Percentiles rank a stretch among this genome's conserved stretches.
phyloP scores from a whole-genome alignment of 768 basidiomycete species.

The Cantharellus anzutake region DNA sequence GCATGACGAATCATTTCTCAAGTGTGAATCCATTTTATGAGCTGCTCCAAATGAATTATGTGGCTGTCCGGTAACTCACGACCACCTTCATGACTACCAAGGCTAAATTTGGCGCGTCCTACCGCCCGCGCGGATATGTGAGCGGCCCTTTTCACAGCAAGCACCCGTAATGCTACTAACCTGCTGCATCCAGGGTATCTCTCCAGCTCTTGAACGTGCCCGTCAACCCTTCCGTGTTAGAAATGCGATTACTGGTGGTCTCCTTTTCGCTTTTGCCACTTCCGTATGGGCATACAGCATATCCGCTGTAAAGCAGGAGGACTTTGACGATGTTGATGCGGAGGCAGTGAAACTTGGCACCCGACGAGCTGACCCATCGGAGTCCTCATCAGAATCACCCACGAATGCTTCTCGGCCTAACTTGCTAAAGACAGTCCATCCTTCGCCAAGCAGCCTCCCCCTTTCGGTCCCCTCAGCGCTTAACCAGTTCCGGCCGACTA shows the following conservation, averaged over 20 bases:
- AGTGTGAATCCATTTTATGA: too few relatives aligned
- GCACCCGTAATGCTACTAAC: neutral
- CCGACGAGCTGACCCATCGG: neutral
- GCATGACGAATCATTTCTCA: too few relatives aligned
- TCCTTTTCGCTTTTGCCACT: conserved; percentile 51
- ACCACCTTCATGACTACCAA: too few relatives aligned
- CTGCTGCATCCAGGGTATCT: conserved; percentile 48
- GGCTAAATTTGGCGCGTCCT: neutral
- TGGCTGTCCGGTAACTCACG: too few relatives aligned
- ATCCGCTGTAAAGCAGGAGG: conserved; percentile 82
- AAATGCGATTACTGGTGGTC: conserved; percentile 62
- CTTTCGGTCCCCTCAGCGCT: too few relatives aligned
- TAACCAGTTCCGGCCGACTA: neutral
- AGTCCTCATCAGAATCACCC: neutral
- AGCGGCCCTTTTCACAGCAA: neutral
- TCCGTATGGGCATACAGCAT: conserved; percentile 89
- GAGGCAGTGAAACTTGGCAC: conserved; percentile 28
- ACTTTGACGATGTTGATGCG: conserved; percentile 73
- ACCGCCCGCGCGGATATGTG: neutral
- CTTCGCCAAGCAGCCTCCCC: neutral
- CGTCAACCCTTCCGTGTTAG: conserved; percentile 62
- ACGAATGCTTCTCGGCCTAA: conserved; percentile 7
- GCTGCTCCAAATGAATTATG: too few relatives aligned
- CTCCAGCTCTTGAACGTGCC: conserved; percentile 71
- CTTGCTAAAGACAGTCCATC: conserved; percentile 16